phyloP scores from a whole-genome alignment of 2,329 filamentous ascomycete genomes.

The Penicillium sclerotigenum region DNA sequence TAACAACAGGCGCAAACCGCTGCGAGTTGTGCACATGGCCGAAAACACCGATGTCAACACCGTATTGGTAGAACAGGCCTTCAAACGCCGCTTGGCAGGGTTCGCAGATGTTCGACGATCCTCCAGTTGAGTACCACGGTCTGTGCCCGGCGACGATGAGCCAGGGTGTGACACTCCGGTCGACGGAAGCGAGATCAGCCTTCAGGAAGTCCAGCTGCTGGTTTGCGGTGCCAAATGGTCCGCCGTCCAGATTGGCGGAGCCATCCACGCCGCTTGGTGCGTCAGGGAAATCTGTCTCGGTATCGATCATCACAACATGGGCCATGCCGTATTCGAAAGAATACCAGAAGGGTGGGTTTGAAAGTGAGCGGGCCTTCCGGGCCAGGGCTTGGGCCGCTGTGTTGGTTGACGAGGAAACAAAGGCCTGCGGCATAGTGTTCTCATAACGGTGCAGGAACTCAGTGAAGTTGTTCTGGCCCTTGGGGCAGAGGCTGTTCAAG shows the following conservation, averaged over 20 bases:
- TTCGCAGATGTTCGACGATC: slow-evolving; percentile 36
- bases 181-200: slow-evolving; percentile 56
- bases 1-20: slow-evolving; percentile 44
- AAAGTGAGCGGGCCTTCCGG: slow-evolving; percentile 45
- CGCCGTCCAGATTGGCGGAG: slow-evolving; percentile 44
- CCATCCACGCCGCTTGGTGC: slow-evolving; percentile 49
- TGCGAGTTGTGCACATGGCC: slow-evolving; percentile 60
- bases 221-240: slow-evolving; percentile 49
- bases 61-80: slow-evolving; percentile 53
- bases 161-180: slow-evolving; percentile 56
- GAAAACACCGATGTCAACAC: slow-evolving; percentile 56
- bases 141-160: slow-evolving; percentile 46
- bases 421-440: slow-evolving; percentile 51
- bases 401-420: slow-evolving; percentile 49
- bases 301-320: slow-evolving; percentile 56
- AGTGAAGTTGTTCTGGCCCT: slow-evolving; percentile 60
- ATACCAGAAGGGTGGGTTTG: slow-evolving; percentile 59
- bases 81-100: slow-evolving; percentile 55
- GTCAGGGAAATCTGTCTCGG: slow-evolving; percentile 55
- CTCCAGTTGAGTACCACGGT: slow-evolving; percentile 49
- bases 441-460: slow-evolving; percentile 58
- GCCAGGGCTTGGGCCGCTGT: slow-evolving; percentile 44
- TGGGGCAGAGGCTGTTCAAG: slow-evolving; percentile 25
- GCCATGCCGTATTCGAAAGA: slow-evolving; percentile 59
- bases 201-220: slow-evolving; percentile 56